These are phyloP conservation scores for Rhodotorula sp. DNA, from an alignment of 1,284 basidiomycete genomes.

Conservation along the genomic window DNA sequence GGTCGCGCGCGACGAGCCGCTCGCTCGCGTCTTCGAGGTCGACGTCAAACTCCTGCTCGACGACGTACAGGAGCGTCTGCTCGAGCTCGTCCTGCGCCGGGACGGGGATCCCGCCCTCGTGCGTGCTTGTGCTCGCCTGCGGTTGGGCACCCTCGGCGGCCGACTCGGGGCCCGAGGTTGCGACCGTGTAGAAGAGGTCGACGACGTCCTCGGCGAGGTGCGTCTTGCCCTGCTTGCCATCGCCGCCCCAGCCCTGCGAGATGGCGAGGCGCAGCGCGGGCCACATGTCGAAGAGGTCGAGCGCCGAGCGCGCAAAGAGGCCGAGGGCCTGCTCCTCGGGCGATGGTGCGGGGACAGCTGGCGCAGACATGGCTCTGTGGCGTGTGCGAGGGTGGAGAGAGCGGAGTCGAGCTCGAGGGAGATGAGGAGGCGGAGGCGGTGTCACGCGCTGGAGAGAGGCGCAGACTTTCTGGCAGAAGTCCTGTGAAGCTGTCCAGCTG, in stretches of 20 bases:
- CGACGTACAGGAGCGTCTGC: conserved; percentile 67
- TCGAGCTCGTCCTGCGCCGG: conserved; percentile 71
- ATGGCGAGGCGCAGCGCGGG: conserved; percentile 79
- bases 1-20: conserved; percentile 66
- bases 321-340: conserved; percentile 48
- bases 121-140: conserved; percentile 1
- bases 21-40: conserved; percentile 77
- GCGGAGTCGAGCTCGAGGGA: background rate
- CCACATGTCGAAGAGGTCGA: conserved; percentile 77
- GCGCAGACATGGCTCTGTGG: background rate
- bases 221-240: conserved; percentile 47
- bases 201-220: conserved; percentile 73
- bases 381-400: no score
- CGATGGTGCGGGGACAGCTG: background rate
- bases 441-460: no score
- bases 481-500: no score
- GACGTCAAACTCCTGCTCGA: conserved; percentile 81
- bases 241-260: conserved; percentile 70
- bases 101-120: conserved; percentile 10
- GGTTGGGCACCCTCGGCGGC: background rate
- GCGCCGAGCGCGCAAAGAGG: conserved; percentile 77
- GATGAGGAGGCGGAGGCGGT: no score
- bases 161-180: background rate
- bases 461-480: no score
- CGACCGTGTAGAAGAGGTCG: conserved; percentile 66